Evolutionary conservation across 176 grass and related monocot species (phyloP), one percentile per base, ranked within the genome.

Genomic region (Neostapfia colusana): DNA sequence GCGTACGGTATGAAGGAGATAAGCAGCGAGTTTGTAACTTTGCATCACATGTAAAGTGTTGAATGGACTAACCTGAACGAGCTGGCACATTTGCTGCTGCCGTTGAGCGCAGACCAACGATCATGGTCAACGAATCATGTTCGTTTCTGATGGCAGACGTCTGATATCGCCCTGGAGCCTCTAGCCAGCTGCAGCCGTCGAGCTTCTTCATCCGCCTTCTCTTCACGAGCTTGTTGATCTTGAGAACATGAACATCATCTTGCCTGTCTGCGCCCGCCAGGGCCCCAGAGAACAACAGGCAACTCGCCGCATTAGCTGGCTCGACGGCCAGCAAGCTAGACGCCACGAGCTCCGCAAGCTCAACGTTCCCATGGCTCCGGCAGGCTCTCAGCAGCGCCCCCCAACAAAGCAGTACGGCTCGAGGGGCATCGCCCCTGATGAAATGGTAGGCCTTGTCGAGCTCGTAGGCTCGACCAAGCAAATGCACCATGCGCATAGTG

Each of bases 401-500:
- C 87, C 87, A 90, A 93, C 91, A 69, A 90, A 93, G 67, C 64
- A 66, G 36, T 93, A 84, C 0, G 91, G 84, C 74, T 90, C 78
- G 18, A 90, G 57, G 4, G 87, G 87, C 87, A 93, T 93, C 45
- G 65, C n/a, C 78, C 24, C 28, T 63, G 70, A 93, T 85, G 56
- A 93, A 81, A 70, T 50, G 43, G 15, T 85, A 79, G 0, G 87
- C 91, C 74, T 85, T 85, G 13, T 14, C 23, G 24, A 93, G 78
- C 69, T 51, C 82, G 14, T 84, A 87, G 2, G 87, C 78, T 76
- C 82, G 75, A 18, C 91, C 84, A 14, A 88, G 66, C 84, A 93
- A 26, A 63, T 90, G 84, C 23, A 93, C 87, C 82, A 93, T 80
- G 75, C 87, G 91, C 87, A 44, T 82, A 90, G 54, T 93, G 87